Percentiles rank a stretch among this genome's conserved stretches.
These are phyloP conservation scores for Tetrastigma voinierianum DNA, from an alignment of 164 flowering plant species.

Conservation along the genomic window DNA sequence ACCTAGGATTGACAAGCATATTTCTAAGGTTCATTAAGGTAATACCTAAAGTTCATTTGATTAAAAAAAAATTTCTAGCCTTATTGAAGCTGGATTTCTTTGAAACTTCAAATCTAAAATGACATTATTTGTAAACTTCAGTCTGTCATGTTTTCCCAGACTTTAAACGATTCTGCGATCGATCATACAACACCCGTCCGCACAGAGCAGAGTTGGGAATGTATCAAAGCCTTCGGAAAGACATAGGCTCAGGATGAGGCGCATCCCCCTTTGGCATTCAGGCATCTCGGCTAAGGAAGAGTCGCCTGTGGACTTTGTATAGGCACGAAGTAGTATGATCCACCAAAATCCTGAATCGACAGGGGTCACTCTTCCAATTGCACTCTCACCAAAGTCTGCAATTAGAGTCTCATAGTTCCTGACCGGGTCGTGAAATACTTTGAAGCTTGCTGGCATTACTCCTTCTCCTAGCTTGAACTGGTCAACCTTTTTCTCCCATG, in stretches of 20 bases:
- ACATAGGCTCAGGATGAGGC: conserved; percentile 48
- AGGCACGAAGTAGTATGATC: conserved; percentile 61
- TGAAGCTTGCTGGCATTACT: conserved; percentile 56
- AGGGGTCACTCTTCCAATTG: conserved; percentile 51
- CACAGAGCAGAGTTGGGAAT: conserved; percentile 62
- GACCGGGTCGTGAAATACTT: conserved; percentile 40
- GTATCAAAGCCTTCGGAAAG: conserved; percentile 65
- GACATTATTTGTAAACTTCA: too few species aligned
- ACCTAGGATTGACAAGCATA: too few species aligned
- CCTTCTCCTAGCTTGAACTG: conserved; percentile 48
- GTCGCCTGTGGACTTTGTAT: conserved; percentile 54
- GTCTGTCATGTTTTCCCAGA: too few species aligned
- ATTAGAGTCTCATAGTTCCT: conserved; percentile 36
- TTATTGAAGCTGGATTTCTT: too few species aligned
- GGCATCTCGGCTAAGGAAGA: conserved; percentile 47
- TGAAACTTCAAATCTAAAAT: too few species aligned
- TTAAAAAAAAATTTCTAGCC: too few species aligned
- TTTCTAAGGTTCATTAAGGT: too few species aligned
- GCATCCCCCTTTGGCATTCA: conserved; percentile 60
- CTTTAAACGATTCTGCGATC: conserved; percentile 71
- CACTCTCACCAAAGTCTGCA: conserved; percentile 56
- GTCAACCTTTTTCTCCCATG: conserved; percentile 56
- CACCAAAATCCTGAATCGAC: conserved; percentile 75
- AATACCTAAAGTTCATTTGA: too few species aligned
- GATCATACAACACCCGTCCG: conserved; percentile 64